phyloP scores from a whole-genome alignment of 495 filamentous ascomycete species.

The Parathielavia hyrcaniae region DNA sequence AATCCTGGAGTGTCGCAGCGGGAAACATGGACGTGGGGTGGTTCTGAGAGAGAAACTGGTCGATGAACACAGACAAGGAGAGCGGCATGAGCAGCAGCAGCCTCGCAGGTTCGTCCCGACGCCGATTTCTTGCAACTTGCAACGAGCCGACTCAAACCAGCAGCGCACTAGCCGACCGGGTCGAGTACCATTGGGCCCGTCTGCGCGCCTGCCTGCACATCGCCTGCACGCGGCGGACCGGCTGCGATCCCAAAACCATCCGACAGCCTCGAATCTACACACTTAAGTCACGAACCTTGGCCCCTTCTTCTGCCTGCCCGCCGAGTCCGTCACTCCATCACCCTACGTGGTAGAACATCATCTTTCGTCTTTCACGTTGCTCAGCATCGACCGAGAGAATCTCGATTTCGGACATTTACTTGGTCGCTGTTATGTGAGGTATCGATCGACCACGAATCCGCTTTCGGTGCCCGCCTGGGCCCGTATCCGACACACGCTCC shows the following conservation, averaged over 20 bases:
- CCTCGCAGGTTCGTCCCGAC: background rate
- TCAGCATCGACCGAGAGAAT: background rate
- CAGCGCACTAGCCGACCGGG: background rate
- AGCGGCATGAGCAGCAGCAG: background rate
- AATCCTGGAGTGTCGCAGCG: too few relatives aligned
- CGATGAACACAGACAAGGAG: background rate
- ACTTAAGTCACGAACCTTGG: background rate
- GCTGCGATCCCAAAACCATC: background rate
- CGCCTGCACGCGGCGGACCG: background rate
- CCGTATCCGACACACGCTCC: too few relatives aligned
- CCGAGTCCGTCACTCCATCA: background rate
- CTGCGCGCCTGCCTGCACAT: background rate
- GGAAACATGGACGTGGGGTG: background rate
- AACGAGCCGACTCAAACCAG: background rate
- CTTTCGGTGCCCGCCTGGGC: too few relatives aligned
- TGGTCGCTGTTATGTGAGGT: too few relatives aligned
- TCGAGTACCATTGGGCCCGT: background rate
- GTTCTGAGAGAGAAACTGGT: background rate
- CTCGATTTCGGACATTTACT: background rate
- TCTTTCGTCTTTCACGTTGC: background rate
- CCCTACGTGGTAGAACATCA: too few relatives aligned
- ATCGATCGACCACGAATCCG: too few relatives aligned
- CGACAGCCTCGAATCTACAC: background rate
- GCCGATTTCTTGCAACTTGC: background rate
- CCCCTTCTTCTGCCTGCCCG: background rate